Evolutionary conservation across 139 green algal genomes (phyloP), one percentile per base, ranked within the genome.

Genomic region (Chlorella sorokiniana): DNA sequence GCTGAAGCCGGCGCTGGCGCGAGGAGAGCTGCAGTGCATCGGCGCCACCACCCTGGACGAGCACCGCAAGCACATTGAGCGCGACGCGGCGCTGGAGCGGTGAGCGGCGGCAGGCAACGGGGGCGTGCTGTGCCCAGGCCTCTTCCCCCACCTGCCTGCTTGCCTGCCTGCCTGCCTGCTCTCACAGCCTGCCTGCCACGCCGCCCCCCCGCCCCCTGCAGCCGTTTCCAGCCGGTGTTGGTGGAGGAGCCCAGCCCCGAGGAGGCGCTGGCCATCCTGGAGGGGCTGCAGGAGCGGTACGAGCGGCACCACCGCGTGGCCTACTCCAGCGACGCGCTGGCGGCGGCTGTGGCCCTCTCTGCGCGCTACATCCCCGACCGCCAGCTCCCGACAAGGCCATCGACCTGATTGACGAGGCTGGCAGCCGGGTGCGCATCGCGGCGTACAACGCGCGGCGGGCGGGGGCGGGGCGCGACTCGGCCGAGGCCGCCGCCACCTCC

Each of bases 401-500:
- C 54, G 96, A 99, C 87, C 81, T 99, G n/a, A 82, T 99, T 69
- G 97, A 99, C 83, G 97, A 99, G 90, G 97, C 97, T 16, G 97
- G 95, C 45, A 94, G 85, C 85, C 81, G 91, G 7, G 94, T 92
- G 68, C 90, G 94, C 83, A 98, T 99, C 75, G 77, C 81, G 1
- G 90, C 92, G 0, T 96, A 95, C 88, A 71, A 78, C 2, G 89
- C 87, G 31, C 87, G 90, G 56, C 44, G 40, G 37, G 61, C 33
- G 29, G 62, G 35, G 16, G 51, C 29, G 8, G 61, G 72, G 48
- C 71, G 48, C 29, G 69, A 78, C 22, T 69, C 9, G 22, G 25
- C 75, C 22, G 68, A 92, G 59, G 64, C 40, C 4, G 37, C 68
- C 1, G 54, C 6, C 51, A 83, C 69, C 10, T 72, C 78, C 4